Percentiles rank a stretch among this genome's conserved stretches.
These are phyloP conservation scores for Chaetomium cochliodes DNA, from an alignment of 495 filamentous ascomycete genomes.

Conservation along the genomic window DNA sequence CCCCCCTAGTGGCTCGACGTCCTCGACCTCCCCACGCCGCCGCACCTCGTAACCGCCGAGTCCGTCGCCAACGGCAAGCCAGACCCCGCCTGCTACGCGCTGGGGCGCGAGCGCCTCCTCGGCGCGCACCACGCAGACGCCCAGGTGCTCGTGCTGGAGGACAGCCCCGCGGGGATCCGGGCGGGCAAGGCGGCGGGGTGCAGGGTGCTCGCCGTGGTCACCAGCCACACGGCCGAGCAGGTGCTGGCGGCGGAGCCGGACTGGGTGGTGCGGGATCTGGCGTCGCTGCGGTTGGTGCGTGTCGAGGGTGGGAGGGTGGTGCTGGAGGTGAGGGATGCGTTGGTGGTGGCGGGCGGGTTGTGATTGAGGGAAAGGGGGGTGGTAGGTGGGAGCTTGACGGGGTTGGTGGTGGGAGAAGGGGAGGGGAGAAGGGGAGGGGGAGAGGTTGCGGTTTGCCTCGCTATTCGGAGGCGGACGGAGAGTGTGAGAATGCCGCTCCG, in stretches of 20 bases:
- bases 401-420: not conserved
- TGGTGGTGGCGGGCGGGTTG: conserved; percentile 27
- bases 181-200: conserved; percentile 89
- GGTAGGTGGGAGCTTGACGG: not conserved
- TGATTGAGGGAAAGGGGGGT: not conserved
- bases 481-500: too few species aligned
- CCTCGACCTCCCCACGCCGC: conserved; percentile 68
- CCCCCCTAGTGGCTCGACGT: conserved; percentile 66
- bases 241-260: conserved; percentile 73
- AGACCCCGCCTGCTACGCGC: conserved; percentile 76
- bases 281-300: conserved; percentile 60
- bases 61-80: conserved; percentile 87
- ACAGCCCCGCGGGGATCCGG: conserved; percentile 86
- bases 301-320: conserved; percentile 43
- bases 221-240: conserved; percentile 74
- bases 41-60: conserved; percentile 78
- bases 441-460: too few species aligned
- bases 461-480: too few species aligned
- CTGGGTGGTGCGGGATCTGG: conserved; percentile 82
- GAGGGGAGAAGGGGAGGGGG: not conserved
- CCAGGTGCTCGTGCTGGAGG: conserved; percentile 79
- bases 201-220: conserved; percentile 81
- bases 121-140: conserved; percentile 17
- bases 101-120: conserved; percentile 62
- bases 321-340: conserved; percentile 50